Percentiles rank a stretch among this genome's conserved stretches.
phyloP scores from a whole-genome alignment of 495 filamentous ascomycete species.

The Aspergillus carlsbadensis region DNA sequence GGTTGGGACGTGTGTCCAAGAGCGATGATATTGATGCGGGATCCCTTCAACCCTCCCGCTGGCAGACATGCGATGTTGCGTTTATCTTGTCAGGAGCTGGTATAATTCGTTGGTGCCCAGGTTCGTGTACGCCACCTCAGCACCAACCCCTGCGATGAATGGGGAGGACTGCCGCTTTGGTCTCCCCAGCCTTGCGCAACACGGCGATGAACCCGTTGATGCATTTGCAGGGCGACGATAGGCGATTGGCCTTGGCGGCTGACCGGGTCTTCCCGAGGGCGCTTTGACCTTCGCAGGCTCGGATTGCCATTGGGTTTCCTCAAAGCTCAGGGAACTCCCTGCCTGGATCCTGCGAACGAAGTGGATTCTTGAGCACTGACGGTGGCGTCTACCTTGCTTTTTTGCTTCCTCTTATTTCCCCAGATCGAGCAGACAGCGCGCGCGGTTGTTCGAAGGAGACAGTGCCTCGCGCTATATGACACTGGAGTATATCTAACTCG shows the following conservation, averaged over 20 bases:
- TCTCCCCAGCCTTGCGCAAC: neutral
- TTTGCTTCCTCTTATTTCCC: conserved; percentile 5
- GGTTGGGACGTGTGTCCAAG: neutral
- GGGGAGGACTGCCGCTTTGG: neutral
- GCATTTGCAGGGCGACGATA: neutral
- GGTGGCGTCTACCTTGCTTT: conserved; percentile 9
- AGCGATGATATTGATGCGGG: neutral
- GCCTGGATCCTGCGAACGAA: conserved; percentile 12
- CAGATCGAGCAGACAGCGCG: neutral
- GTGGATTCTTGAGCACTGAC: conserved; percentile 11
- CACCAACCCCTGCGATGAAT: neutral
- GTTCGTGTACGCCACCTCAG: neutral
- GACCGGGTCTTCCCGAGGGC: conserved; percentile 7
- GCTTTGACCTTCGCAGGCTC: conserved; percentile 1
- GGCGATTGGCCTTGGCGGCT: conserved; percentile 5
- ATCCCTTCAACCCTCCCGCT: neutral
- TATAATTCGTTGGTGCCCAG: neutral
- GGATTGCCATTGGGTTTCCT: conserved; percentile 7
- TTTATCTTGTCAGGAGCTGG: neutral
- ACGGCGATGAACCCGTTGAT: neutral
- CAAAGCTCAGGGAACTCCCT: conserved; percentile 5
- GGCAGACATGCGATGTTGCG: neutral
- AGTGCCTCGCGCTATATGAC: neutral
- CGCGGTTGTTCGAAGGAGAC: neutral
- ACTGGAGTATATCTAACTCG: neutral